Base-by-base conservation (phyloP, 2,329 filamentous ascomycete genomes). In the Dothideomycetidae sp. region DNA sequence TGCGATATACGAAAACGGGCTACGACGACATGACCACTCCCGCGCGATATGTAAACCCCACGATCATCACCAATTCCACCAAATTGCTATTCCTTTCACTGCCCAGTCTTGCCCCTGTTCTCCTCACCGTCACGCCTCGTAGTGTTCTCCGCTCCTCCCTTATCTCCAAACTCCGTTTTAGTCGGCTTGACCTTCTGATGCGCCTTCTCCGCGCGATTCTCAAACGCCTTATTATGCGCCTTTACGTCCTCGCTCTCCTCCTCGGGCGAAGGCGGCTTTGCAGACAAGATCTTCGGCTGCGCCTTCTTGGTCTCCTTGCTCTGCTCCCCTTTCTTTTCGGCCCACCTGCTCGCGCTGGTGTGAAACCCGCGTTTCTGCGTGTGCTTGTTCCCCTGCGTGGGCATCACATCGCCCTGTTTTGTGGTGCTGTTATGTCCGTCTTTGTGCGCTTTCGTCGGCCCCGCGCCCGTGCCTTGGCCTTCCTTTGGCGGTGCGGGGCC, bases 141-240 rank as follows among this genome's bases (percentile, higher is more conserved):
- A n/a, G n/a, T n/a, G n/a, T n/a, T n/a, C n/a, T n/a, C n/a, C n/a
- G n/a, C n/a, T n/a, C n/a, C n/a, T n/a, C n/a, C n/a, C n/a, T n/a
- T n/a, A n/a, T n/a, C n/a, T n/a, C n/a, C n/a, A n/a, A n/a, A n/a
- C n/a, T n/a, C n/a, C n/a, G n/a, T n/a, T n/a, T n/a, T n/a, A n/a
- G n/a, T n/a, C n/a, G n/a, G n/a, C n/a, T n/a, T n/a, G n/a, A 54
- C 50, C 52, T 54, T 53, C 44, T 58, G 55, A 45, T 55, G 44
- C 41, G 60, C 50, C 53, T 51, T 56, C 46, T 64, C 61, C 48
- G 56, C 52, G 47, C 61, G 52, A 35, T 56, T 41, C 17, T 58
- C 56, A 53, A 65, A 55, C 45, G 64, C 60, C 44, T 51, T 37
- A 42, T 66, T 66, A 47, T 66, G 62, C 48, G 58, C 36, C 53